Percentiles rank a stretch among this genome's conserved stretches.
Evolutionary conservation across 495 filamentous ascomycete species (phyloP).

Genomic region (Choiromyces venosus): DNA sequence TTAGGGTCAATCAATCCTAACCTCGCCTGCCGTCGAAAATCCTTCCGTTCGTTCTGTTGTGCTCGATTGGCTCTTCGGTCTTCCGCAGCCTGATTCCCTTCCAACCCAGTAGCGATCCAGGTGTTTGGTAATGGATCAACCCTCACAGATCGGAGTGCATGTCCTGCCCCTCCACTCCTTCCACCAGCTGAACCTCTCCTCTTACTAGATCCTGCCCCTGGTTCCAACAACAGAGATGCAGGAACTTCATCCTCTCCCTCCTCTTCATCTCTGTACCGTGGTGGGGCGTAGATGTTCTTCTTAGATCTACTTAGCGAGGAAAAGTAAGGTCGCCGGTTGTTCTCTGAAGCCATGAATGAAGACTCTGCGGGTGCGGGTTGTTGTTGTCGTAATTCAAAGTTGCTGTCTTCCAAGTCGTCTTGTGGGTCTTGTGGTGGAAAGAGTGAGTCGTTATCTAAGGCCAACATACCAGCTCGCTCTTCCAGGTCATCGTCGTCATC

Average conservation of each 20-base stretch:
- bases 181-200: conserved; percentile 15
- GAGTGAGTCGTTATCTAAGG: conserved; percentile 42
- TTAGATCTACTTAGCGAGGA: conserved; percentile 33
- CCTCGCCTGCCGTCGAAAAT: conserved; percentile 42
- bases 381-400: conserved; percentile 30
- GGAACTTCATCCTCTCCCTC: conserved; percentile 90
- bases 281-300: conserved; percentile 35
- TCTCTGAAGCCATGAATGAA: conserved; percentile 28
- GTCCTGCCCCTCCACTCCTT: conserved; percentile 43
- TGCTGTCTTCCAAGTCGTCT: conserved; percentile 55
- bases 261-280: conserved; percentile 52
- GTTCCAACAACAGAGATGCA: conserved; percentile 76
- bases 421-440: conserved; percentile 59
- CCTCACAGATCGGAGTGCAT: conserved; percentile 53
- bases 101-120: conserved; percentile 31
- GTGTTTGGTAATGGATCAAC: conserved; percentile 54
- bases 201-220: conserved; percentile 37
- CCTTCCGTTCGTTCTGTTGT: conserved; percentile 40
- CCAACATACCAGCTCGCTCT: conserved; percentile 56
- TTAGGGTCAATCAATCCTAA: conserved; percentile 59
- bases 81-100: conserved; percentile 9
- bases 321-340: conserved; percentile 32
- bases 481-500: conserved; percentile 54
- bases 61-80: background rate
- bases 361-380: conserved; percentile 33